A percentile compares a stretch with the other conserved stretches of the same genome.
Conservation (phyloP, 2,329 filamentous ascomycete genomes). For the Alternaria arbusti region DNA sequence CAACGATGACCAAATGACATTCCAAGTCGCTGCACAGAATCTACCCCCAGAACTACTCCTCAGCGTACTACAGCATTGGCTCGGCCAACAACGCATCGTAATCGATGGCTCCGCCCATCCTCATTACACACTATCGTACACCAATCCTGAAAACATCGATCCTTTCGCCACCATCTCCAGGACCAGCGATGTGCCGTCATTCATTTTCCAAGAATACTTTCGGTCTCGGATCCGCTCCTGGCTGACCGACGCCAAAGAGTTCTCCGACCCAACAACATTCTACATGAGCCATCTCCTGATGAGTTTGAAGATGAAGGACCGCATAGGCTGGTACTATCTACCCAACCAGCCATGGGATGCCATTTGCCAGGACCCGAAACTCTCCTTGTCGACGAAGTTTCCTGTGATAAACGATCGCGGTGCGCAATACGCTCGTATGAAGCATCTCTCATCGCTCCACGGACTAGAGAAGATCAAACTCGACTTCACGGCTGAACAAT, state of each 20-base stretch:
- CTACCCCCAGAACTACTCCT: neutral
- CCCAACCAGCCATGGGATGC: neutral
- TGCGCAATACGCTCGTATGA: neutral
- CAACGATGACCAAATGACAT: neutral
- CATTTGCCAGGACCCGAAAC: neutral
- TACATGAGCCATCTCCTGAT: constrained; percentile 5
- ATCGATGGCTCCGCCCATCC: neutral
- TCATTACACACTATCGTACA: neutral
- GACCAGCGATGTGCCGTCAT: neutral
- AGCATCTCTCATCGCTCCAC: neutral
- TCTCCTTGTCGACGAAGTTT: neutral
- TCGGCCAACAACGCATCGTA: neutral
- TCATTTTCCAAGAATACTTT: neutral
- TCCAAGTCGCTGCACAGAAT: neutral
- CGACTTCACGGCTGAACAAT: constrained; percentile 10
- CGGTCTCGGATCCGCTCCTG: neutral
- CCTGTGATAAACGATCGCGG: neutral
- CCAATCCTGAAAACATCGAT: neutral
- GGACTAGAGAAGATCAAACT: constrained; percentile 22
- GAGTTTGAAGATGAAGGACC: neutral
- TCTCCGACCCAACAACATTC: constrained; percentile 10
- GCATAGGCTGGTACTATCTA: neutral
- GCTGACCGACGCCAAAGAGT: constrained; percentile 9
- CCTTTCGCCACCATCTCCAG: neutral
- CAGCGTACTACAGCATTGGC: neutral